phyloP scores from a whole-genome alignment of 2,329 filamentous ascomycete genomes.

The Fusarium pseudocircinatum region DNA sequence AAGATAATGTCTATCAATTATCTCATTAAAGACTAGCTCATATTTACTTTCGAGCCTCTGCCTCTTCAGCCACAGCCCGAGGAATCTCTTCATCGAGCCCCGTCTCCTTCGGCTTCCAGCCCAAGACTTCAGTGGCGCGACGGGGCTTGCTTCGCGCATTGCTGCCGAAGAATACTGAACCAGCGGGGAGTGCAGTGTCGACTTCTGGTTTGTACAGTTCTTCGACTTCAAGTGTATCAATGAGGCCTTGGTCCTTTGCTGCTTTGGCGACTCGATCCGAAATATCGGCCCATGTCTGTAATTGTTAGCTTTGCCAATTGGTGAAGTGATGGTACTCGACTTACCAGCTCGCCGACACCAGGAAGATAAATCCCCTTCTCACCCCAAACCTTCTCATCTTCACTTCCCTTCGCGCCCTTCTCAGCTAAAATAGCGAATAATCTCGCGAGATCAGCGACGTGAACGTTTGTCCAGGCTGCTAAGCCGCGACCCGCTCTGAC shows the following conservation, averaged over 20 bases:
- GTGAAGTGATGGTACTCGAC: not conserved
- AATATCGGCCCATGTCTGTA: conserved; percentile 45
- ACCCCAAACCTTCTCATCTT: conserved; percentile 47
- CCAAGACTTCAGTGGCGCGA: conserved; percentile 62
- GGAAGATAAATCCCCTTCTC: conserved; percentile 52
- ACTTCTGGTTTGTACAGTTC: conserved; percentile 53
- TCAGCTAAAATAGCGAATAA: conserved; percentile 46
- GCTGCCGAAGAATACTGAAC: conserved; percentile 62
- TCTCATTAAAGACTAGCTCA: not conserved
- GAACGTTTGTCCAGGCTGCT: conserved; percentile 50
- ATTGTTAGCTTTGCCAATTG: not conserved
- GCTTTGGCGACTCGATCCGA: conserved; percentile 42
- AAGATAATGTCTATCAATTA: not conserved
- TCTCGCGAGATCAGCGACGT: conserved; percentile 47
- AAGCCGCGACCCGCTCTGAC: conserved; percentile 48
- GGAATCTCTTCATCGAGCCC: conserved; percentile 57
- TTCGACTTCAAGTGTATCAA: conserved; percentile 40
- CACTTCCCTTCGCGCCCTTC: conserved; percentile 39
- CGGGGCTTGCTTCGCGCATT: conserved; percentile 64
- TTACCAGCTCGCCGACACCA: conserved; percentile 43
- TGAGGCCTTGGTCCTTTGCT: conserved; percentile 41
- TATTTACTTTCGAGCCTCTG: not conserved
- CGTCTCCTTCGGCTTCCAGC: conserved; percentile 62
- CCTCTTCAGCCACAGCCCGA: conserved; percentile 41
- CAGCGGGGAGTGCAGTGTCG: conserved; percentile 54